Base-by-base conservation (phyloP, 2,329 filamentous ascomycete species). In the Bimuria novae-zelandiae region DNA sequence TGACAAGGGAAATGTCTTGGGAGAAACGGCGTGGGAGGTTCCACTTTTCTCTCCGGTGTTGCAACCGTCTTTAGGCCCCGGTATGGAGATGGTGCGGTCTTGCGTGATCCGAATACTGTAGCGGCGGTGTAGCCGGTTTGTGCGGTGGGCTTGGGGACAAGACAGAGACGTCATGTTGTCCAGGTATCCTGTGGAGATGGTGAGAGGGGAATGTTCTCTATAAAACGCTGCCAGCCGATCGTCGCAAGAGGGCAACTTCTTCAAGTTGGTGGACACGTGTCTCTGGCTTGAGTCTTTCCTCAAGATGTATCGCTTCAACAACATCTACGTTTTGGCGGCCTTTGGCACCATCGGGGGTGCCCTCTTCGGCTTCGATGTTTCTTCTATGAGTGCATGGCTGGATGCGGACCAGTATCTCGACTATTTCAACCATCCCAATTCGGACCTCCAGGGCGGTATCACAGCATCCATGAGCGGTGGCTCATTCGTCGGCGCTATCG, bases 301-400 rank as follows among this genome's bases (percentile, higher is more conserved):
- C 41, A 32, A 65, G 27, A 44, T 44, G 41, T 44, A 44, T 44
- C 41, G 41, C 10, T 44, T 79, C 52, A 81, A 81, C 69, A 83
- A 83, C 71, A 75, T 77, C 54, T 80, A 81, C 64, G 80, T 83
- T 56, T 71, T 83, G 50, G 80, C 80, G 17, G 68, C 78, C 40
- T 75, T 83, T 44, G 76, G 80, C 51, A 83, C 80, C 0, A 72
- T 82, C 33, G 81, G 80, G 36, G 81, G 80, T 17, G 77, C 78
- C 75, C 69, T 80, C 65, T 83, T 83, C 54, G 81, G 81, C 49
- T 83, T 84, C 60, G 82, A 84, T 64, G 82, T 83, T 53, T 79
- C 77, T 6, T 82, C 79, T 4, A 82, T 83, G 78, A 77, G 74
- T 43, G 81, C 80, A 36, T 80, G 81, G 56, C 77, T 83, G 43